These are phyloP conservation scores for Colletotrichum nymphaeae DNA, from an alignment of 2,329 filamentous ascomycete species.

Conservation along the genomic window DNA sequence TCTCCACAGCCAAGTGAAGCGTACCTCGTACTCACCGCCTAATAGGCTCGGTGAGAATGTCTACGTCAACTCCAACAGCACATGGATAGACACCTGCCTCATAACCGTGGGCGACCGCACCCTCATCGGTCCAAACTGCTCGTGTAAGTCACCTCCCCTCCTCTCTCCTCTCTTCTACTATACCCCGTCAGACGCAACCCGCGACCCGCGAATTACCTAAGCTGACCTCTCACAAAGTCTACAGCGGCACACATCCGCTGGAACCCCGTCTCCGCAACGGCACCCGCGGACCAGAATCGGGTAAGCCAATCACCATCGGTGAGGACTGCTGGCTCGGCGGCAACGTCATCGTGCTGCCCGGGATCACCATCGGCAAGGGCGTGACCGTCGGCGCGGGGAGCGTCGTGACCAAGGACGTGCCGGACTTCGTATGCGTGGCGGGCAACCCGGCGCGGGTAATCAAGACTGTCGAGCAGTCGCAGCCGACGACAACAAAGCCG, in stretches of 20 bases:
- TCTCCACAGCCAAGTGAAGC: not conserved
- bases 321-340: constrained; percentile 87
- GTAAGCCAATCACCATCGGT: constrained; percentile 78
- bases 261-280: constrained; percentile 82
- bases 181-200: not conserved
- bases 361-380: constrained; percentile 82
- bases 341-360: constrained; percentile 76
- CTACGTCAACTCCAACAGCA: constrained; percentile 80
- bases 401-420: constrained; percentile 84
- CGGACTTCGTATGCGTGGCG: constrained; percentile 70
- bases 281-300: constrained; percentile 78
- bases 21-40: not conserved
- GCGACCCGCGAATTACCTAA: not conserved
- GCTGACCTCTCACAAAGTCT: constrained; percentile 59
- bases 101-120: constrained; percentile 83
- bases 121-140: constrained; percentile 82
- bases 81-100: constrained; percentile 80
- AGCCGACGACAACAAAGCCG: constrained; percentile 11
- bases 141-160: constrained; percentile 36
- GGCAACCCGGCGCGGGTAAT: constrained; percentile 76
- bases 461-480: constrained; percentile 50
- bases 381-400: constrained; percentile 82
- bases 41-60: constrained; percentile 73
- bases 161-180: not conserved
- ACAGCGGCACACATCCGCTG: constrained; percentile 79